Conservation (phyloP, 805 yeast genomes). For the Cyberlindnera maclurae region DNA sequence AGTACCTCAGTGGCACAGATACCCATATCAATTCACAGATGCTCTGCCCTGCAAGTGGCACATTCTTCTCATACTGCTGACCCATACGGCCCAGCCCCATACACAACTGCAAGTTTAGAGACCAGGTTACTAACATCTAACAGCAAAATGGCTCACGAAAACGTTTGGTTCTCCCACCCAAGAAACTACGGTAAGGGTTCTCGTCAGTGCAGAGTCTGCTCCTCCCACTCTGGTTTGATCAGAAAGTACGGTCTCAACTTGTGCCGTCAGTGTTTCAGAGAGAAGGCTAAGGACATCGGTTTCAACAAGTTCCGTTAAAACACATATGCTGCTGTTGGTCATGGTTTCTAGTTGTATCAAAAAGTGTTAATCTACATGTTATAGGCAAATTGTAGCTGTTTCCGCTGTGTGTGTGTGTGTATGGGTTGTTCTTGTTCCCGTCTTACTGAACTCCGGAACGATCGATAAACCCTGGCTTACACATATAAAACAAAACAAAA, state of each 20-base stretch:
- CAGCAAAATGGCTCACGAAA: conserved; percentile 97
- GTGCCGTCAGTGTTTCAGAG: conserved; percentile 99
- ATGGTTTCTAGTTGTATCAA: conserved; percentile 18
- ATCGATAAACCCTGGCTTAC: too few species aligned
- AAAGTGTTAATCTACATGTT: conserved; percentile 6
- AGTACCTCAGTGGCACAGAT: too few species aligned
- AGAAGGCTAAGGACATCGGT: conserved; percentile 97
- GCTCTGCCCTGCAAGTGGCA: too few species aligned
- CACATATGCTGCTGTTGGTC: conserved; percentile 13
- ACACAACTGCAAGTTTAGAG: neutral
- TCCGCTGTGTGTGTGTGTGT: too few species aligned
- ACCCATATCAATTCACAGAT: too few species aligned
- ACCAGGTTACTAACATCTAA: conserved; percentile 16
- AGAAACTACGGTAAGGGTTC: conserved; percentile 99
- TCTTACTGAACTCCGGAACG: too few species aligned
- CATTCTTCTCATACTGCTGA: too few species aligned
- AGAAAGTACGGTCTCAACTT: conserved; percentile 99
- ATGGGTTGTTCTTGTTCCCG: too few species aligned
- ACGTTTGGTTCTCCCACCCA: conserved; percentile 99
- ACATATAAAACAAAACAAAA: too few species aligned
- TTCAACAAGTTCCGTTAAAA: conserved; percentile 96
- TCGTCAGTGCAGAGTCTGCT: conserved; percentile 99
- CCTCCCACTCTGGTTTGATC: conserved; percentile 98
- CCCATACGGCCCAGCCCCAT: too few species aligned
- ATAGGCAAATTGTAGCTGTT: too few species aligned